A percentile compares a stretch with the other conserved stretches of the same genome.
Evolutionary conservation across 345 rosid genomes (phyloP).

Genomic region (Erodium maritimum): DNA sequence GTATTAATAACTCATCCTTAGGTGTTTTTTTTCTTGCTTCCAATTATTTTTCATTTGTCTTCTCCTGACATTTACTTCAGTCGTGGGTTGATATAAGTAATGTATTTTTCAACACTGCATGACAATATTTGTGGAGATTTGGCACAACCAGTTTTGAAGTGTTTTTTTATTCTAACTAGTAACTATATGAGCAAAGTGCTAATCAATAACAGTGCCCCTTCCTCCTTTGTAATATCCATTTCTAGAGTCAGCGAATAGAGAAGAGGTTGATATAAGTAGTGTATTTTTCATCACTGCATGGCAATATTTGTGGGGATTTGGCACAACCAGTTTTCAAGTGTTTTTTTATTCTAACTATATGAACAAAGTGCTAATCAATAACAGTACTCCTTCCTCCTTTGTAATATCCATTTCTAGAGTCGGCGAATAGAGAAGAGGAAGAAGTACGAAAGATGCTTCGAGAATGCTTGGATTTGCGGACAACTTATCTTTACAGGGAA

Average conservation of each 20-base stretch:
- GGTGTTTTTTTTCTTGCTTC: conserved; percentile 1
- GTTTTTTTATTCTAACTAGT: background rate
- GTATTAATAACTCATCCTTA: conserved; percentile 11
- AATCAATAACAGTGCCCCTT: background rate
- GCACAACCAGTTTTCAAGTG: background rate
- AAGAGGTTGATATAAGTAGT: conserved; percentile 39
- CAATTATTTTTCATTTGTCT: background rate
- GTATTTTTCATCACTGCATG: too few species aligned
- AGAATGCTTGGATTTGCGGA: conserved; percentile 89
- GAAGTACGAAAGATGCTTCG: conserved; percentile 66
- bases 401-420: background rate
- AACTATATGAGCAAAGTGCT: background rate
- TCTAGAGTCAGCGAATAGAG: conserved; percentile 11
- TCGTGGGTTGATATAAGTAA: too few species aligned
- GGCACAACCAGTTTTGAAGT: background rate
- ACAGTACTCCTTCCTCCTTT: background rate
- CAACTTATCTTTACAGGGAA: conserved; percentile 67
- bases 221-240: background rate
- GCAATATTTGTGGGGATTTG: too few species aligned
- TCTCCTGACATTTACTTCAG: background rate
- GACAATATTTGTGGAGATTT: too few species aligned
- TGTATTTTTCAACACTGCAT: too few species aligned
- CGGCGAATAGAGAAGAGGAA: conserved; percentile 40
- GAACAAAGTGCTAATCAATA: background rate
- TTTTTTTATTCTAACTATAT: background rate